A percentile compares a stretch with the other conserved stretches of the same genome.
Conservation (phyloP, 1,284 basidiomycete genomes). For the Cystobasidium sp. region DNA sequence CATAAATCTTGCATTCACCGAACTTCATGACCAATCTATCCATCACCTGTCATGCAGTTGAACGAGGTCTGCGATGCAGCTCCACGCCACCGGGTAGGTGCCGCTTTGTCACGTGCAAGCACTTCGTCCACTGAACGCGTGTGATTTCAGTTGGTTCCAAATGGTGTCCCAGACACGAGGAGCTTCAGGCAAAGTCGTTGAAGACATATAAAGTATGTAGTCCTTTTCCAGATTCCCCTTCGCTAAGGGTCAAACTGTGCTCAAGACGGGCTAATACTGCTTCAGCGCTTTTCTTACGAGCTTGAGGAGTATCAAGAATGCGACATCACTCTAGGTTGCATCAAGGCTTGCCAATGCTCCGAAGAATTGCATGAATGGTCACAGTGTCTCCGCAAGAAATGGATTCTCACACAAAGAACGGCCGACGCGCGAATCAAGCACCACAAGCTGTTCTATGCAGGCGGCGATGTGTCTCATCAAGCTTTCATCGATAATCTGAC, state of each 20-base stretch:
- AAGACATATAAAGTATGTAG: conserved; percentile 49
- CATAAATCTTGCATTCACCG: not conserved
- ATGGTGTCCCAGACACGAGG: conserved; percentile 50
- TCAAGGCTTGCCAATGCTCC: not conserved
- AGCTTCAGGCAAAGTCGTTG: conserved; percentile 50
- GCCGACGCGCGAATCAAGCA: conserved; percentile 48
- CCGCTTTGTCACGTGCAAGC: not conserved
- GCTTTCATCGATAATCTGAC: conserved; percentile 45
- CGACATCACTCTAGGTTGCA: conserved; percentile 18
- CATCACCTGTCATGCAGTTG: conserved; percentile 18
- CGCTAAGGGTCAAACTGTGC: not conserved
- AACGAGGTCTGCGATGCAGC: conserved; percentile 18
- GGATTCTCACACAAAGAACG: conserved; percentile 46
- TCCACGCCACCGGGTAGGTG: conserved; percentile 14
- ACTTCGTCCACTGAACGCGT: not conserved
- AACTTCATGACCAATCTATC: not conserved
- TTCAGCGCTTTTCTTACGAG: conserved; percentile 44
- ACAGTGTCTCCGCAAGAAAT: conserved; percentile 44
- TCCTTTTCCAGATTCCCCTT: conserved; percentile 24
- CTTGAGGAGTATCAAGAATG: conserved; percentile 8
- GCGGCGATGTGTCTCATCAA: conserved; percentile 49
- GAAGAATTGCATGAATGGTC: conserved; percentile 44
- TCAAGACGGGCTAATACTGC: not conserved
- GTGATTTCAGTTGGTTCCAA: conserved; percentile 34
- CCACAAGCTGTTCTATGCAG: conserved; percentile 49